These are phyloP conservation scores for Amanita phalloides DNA, from an alignment of 768 basidiomycete species.

Conservation along the genomic window DNA sequence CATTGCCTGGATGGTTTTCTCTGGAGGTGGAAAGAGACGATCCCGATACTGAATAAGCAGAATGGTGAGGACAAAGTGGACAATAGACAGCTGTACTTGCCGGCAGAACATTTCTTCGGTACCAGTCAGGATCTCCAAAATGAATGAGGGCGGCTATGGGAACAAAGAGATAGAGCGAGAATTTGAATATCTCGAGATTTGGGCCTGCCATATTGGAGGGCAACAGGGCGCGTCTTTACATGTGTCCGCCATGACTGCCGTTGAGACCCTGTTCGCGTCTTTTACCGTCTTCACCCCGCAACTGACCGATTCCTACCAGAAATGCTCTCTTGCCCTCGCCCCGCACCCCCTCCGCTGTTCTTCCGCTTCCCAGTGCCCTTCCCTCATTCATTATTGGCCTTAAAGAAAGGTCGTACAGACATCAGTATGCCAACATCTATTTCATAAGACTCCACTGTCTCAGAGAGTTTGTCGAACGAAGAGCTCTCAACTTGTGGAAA, in stretches of 20 bases:
- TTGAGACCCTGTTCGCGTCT: constrained; percentile 1
- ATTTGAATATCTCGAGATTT: constrained; percentile 87
- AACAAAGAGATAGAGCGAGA: constrained; percentile 76
- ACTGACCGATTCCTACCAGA: neutral
- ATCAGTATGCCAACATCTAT: constrained; percentile 51
- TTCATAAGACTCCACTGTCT: constrained; percentile 34
- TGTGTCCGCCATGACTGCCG: neutral
- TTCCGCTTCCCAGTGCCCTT: constrained; percentile 22
- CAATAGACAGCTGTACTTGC: constrained; percentile 23
- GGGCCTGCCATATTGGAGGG: constrained; percentile 47
- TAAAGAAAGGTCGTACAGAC: constrained; percentile 37
- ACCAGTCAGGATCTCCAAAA: constrained; percentile 87
- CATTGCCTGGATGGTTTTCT: constrained; percentile 41
- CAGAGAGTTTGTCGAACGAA: constrained; percentile 28
- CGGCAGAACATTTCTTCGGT: constrained; percentile 64
- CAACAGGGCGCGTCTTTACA: constrained; percentile 18
- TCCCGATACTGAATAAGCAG: constrained; percentile 48
- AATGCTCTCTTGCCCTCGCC: constrained; percentile 6
- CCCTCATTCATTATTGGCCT: constrained; percentile 36
- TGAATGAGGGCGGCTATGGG: constrained; percentile 73
- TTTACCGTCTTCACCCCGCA: neutral
- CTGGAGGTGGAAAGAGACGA: constrained; percentile 54
- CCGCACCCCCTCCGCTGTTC: constrained; percentile 27
- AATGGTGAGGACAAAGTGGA: neutral
- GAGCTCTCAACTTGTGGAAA: constrained; percentile 30